Conservation (phyloP, 2,329 filamentous ascomycete species). For the Calonectria pauciramosa region DNA sequence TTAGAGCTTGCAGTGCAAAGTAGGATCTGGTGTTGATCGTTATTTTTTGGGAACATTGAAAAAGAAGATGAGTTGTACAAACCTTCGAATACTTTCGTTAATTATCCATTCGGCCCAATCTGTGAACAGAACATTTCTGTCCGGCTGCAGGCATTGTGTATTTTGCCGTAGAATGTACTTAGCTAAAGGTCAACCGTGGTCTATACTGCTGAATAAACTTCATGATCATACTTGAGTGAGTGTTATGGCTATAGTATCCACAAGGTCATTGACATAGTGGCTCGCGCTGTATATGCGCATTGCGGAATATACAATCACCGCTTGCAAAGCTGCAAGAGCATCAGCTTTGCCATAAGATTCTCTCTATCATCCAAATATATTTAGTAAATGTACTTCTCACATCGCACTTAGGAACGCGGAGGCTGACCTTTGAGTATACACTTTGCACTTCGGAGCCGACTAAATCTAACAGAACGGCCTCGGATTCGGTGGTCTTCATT, state of each 20-base stretch:
- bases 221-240: background rate
- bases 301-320: background rate
- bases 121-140: background rate
- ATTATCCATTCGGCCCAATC: background rate
- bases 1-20: background rate
- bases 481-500: background rate
- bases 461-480: background rate
- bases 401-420: background rate
- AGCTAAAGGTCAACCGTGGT: background rate
- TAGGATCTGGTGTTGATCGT: background rate
- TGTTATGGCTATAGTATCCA: slow-evolving; percentile 4
- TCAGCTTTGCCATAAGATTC: background rate
- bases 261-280: background rate
- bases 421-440: background rate
- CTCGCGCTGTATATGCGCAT: background rate
- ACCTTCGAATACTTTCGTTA: slow-evolving; percentile 1
- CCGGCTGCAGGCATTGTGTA: background rate
- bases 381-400: background rate
- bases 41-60: background rate
- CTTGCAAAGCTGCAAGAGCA: background rate
- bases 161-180: slow-evolving; percentile 1
- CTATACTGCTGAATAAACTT: no score
- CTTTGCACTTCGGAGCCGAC: background rate
- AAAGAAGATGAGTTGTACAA: background rate
- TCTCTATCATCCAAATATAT: background rate